phyloP scores from a whole-genome alignment of 2,329 filamentous ascomycete genomes.

The Rugonectria rugulosa region DNA sequence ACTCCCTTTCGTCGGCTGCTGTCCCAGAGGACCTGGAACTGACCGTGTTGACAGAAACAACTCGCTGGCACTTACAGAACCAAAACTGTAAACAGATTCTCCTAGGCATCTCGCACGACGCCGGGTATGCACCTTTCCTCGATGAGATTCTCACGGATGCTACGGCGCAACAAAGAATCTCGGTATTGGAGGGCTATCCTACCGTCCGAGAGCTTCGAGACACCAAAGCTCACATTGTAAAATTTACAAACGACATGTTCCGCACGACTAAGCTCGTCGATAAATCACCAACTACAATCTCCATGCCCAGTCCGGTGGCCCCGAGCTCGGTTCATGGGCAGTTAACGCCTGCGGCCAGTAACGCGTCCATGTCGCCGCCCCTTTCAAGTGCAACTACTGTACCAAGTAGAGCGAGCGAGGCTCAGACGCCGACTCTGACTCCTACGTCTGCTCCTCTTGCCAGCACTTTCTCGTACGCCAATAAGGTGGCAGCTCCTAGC shows the following conservation, averaged over 20 bases:
- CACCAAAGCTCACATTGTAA: constrained; percentile 56
- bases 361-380: constrained; percentile 33
- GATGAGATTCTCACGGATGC: constrained; percentile 60
- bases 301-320: constrained; percentile 19
- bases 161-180: constrained; percentile 52
- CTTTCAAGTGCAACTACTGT: constrained; percentile 12
- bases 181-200: constrained; percentile 62
- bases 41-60: constrained; percentile 49
- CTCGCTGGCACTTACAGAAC: constrained; percentile 66
- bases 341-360: constrained; percentile 37
- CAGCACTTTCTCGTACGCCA: constrained; percentile 48
- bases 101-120: constrained; percentile 68
- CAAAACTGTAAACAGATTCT: constrained; percentile 68
- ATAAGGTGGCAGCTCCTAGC: constrained; percentile 49
- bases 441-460: background rate
- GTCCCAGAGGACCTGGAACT: too few relatives aligned
- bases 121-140: constrained; percentile 66
- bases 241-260: constrained; percentile 58
- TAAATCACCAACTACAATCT: constrained; percentile 31
- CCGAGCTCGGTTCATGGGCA: constrained; percentile 9
- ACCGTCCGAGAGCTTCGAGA: constrained; percentile 57
- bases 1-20: background rate
- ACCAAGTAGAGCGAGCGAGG: background rate
- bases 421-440: background rate
- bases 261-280: constrained; percentile 60